Evolutionary conservation across 2,329 filamentous ascomycete genomes (phyloP).

Genomic region (Pseudogymnoascus sp.): DNA sequence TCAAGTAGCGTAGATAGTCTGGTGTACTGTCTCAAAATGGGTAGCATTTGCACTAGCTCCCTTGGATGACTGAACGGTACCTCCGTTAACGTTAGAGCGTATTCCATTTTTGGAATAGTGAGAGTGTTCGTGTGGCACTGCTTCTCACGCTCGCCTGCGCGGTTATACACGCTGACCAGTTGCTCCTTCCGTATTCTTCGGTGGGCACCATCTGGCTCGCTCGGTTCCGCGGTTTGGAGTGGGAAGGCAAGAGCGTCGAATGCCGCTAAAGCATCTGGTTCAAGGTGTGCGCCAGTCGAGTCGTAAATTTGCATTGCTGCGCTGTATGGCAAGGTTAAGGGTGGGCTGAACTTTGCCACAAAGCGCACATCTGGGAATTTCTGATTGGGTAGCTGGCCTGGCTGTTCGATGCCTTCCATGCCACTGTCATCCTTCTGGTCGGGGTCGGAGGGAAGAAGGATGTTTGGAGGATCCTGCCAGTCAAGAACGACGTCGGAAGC

Average conservation of each 20-base stretch:
- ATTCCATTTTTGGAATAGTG: slow-evolving; percentile 64
- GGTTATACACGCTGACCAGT: background rate
- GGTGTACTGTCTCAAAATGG: slow-evolving; percentile 65
- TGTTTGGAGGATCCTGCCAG: slow-evolving; percentile 65
- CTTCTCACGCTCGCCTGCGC: background rate
- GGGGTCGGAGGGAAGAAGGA: slow-evolving; percentile 41
- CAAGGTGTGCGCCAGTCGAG: slow-evolving; percentile 49
- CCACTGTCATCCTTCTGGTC: slow-evolving; percentile 39
- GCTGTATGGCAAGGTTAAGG: slow-evolving; percentile 58
- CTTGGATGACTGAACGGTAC: slow-evolving; percentile 71
- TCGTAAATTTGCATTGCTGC: slow-evolving; percentile 55
- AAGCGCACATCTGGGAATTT: slow-evolving; percentile 66
- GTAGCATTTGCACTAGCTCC: slow-evolving; percentile 67
- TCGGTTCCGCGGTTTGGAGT: slow-evolving; percentile 25
- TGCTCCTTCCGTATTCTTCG: background rate
- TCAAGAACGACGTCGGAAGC: slow-evolving; percentile 39
- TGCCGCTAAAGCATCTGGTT: slow-evolving; percentile 37
- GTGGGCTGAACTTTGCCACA: slow-evolving; percentile 64
- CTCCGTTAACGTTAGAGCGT: slow-evolving; percentile 55
- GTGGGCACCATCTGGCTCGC: slow-evolving; percentile 17
- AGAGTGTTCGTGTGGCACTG: slow-evolving; percentile 46
- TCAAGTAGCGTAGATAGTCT: slow-evolving; percentile 57
- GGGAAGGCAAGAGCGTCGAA: slow-evolving; percentile 45
- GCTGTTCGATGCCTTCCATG: slow-evolving; percentile 45
- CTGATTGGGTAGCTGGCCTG: slow-evolving; percentile 33